A percentile compares a stretch with the other conserved stretches of the same genome.
These are phyloP conservation scores for Parasitella parasitica DNA, from an alignment of 371 early-diverging fungal species.

Conservation along the genomic window DNA sequence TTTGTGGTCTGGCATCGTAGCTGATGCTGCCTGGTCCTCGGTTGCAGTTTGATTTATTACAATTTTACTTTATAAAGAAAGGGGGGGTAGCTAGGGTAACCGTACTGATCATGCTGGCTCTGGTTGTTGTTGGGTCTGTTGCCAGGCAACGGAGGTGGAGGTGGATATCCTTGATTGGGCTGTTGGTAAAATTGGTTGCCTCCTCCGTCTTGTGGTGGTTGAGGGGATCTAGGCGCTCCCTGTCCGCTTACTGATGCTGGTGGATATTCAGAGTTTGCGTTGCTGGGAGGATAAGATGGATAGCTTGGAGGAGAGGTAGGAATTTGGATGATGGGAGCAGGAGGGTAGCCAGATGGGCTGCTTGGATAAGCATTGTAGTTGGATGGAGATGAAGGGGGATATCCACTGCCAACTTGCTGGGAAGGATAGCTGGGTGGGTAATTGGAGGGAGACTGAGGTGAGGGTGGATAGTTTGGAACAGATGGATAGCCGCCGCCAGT, in stretches of 20 bases:
- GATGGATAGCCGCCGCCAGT: neutral
- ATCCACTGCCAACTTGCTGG: no score
- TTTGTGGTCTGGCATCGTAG: slow-evolving; percentile 70
- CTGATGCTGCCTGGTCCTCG: slow-evolving; percentile 40
- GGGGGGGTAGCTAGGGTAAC: slow-evolving; percentile 23
- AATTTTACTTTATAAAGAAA: no score
- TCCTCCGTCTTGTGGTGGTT: neutral
- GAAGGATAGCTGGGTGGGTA: no score
- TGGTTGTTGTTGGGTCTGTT: slow-evolving; percentile 1
- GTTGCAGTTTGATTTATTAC: neutral
- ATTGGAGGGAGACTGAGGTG: no score
- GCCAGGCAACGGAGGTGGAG: slow-evolving; percentile 10
- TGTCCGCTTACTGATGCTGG: no score
- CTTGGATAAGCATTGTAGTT: neutral
- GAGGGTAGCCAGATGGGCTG: slow-evolving; percentile 4
- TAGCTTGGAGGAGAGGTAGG: no score
- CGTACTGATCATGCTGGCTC: slow-evolving; percentile 8
- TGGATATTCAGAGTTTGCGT: slow-evolving; percentile 13
- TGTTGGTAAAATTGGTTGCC: no score
- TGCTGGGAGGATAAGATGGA: no score
- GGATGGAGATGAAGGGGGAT: slow-evolving; percentile 3
- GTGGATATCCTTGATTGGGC: neutral
- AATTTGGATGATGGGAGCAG: neutral
- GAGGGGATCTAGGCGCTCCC: slow-evolving; percentile 2
- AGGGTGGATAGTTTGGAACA: neutral